phyloP scores from a whole-genome alignment of 257 asterid species.

The Cinchona pubescens region DNA sequence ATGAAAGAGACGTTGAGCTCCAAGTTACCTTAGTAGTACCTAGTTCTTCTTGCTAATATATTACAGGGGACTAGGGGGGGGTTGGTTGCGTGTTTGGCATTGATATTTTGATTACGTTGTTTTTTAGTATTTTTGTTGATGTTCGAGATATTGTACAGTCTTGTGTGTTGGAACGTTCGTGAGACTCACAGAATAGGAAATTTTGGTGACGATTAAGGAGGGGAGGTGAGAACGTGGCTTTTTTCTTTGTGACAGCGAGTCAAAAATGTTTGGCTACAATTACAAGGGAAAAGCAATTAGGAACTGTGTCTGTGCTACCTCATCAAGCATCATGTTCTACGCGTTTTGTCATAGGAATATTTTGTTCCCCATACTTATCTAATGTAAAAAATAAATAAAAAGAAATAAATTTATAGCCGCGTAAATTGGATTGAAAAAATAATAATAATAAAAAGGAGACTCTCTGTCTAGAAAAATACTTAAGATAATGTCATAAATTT shows the following conservation, averaged over 20 bases:
- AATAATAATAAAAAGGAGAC: too few species aligned
- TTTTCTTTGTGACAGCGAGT: neutral
- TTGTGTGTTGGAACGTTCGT: neutral
- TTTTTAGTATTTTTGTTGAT: neutral
- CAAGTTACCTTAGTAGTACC: neutral
- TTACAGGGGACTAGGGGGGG: neutral
- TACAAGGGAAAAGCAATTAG: neutral
- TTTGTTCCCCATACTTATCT: neutral
- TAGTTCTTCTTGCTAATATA: too few species aligned
- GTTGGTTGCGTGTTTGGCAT: neutral
- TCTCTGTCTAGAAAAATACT: too few species aligned
- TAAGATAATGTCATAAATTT: too few species aligned
- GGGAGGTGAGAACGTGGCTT: neutral
- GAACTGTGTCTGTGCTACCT: too few species aligned
- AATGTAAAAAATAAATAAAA: neutral
- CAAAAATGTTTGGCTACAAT: neutral
- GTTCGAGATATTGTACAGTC: neutral
- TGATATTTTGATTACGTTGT: neutral
- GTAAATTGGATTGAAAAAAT: neutral
- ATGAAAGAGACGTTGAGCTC: too few species aligned
- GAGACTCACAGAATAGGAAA: conserved; percentile 3
- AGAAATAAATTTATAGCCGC: neutral
- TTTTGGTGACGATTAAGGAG: neutral
- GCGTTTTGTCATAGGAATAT: neutral
- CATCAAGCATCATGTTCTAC: neutral